These are phyloP conservation scores for Penicillium digitatum DNA, from an alignment of 2,329 filamentous ascomycete species.

Conservation along the genomic window DNA sequence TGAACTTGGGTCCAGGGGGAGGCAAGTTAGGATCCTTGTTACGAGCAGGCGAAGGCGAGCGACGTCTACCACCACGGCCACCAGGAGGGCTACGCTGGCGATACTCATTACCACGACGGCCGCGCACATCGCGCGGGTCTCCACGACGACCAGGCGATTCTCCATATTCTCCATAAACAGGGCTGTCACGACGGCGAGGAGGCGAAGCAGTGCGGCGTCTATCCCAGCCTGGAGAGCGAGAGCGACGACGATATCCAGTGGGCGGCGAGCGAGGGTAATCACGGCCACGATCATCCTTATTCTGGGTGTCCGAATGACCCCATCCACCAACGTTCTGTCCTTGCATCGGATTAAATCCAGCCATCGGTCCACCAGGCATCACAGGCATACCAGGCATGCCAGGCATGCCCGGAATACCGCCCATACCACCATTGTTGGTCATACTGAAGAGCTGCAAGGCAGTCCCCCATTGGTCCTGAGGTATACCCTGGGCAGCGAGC, in stretches of 20 bases:
- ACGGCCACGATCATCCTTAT: constrained; percentile 57
- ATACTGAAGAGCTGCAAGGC: constrained; percentile 51
- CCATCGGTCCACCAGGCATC: constrained; percentile 18
- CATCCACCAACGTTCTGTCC: constrained; percentile 35
- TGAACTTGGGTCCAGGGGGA: constrained; percentile 62
- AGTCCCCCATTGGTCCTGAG: constrained; percentile 69
- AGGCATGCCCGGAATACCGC: constrained; percentile 30
- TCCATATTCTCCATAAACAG: constrained; percentile 68
- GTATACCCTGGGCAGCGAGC: constrained; percentile 69
- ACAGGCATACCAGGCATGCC: constrained; percentile 28
- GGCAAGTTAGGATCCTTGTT: constrained; percentile 40
- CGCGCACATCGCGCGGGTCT: constrained; percentile 53
- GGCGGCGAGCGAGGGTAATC: constrained; percentile 62
- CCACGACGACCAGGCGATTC: constrained; percentile 61
- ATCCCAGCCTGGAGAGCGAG: constrained; percentile 71
- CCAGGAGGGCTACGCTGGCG: constrained; percentile 80
- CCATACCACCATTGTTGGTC: constrained; percentile 24
- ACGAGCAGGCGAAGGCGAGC: constrained; percentile 57
- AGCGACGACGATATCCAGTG: constrained; percentile 62
- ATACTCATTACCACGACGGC: constrained; percentile 61
- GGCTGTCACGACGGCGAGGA: constrained; percentile 61
- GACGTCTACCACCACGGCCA: constrained; percentile 52
- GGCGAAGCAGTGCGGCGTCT: constrained; percentile 65
- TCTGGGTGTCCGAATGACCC: constrained; percentile 39
- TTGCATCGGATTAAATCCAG: constrained; percentile 31